Percentiles rank a stretch among this genome's conserved stretches.
Conservation (phyloP, 192 early-diverging fungal species). For the Backusella mclennaniae region DNA sequence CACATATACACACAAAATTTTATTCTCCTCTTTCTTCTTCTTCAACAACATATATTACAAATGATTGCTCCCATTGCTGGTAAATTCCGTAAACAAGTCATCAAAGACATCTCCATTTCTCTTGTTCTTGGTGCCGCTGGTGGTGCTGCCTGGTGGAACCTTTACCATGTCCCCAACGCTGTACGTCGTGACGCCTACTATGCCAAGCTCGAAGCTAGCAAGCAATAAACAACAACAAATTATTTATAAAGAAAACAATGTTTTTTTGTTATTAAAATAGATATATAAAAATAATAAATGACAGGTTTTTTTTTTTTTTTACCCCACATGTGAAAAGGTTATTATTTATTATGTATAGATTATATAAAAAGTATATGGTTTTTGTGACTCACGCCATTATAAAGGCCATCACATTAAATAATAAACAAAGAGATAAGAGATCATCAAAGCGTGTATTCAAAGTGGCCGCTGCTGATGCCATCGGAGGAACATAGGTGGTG, state of each 20-base stretch:
- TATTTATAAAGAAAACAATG: background rate
- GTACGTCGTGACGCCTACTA: conserved; percentile 41
- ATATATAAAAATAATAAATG: background rate
- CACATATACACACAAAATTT: background rate
- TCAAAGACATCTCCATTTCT: conserved; percentile 38
- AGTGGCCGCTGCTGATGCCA: background rate
- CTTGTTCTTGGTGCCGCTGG: conserved; percentile 39
- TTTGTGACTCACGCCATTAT: background rate
- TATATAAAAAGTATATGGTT: background rate
- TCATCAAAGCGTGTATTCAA: background rate
- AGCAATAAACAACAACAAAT: conserved; percentile 24
- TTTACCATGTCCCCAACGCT: conserved; percentile 35
- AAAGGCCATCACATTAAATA: background rate
- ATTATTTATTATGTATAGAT: background rate
- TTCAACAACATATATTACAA: background rate
- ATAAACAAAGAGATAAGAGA: background rate
- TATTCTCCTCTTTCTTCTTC: background rate
- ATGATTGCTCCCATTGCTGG: conserved; percentile 51
- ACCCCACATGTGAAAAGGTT: background rate
- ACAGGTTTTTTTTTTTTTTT: background rate
- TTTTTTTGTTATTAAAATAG: background rate
- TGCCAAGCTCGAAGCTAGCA: conserved; percentile 41
- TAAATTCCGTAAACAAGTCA: conserved; percentile 41
- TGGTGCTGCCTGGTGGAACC: conserved; percentile 46
- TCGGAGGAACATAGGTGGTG: background rate